Evolutionary conservation across 208 protist species (phyloP).

Genomic region (Crithidia expoeki): DNA sequence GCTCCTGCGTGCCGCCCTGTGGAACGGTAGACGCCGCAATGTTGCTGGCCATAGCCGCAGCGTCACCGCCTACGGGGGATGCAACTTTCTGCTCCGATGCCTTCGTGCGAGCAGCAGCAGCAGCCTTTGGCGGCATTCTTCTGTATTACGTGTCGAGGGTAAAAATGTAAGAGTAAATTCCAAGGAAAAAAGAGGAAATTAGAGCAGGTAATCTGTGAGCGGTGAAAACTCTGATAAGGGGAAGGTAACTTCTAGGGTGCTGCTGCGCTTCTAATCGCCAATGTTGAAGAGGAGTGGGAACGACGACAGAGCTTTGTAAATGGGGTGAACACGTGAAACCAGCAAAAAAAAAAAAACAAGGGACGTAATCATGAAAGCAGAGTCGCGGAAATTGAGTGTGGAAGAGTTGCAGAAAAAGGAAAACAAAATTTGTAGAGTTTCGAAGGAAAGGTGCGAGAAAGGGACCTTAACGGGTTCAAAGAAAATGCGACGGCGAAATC

Average conservation of each 20-base stretch:
- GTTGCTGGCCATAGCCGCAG: not conserved
- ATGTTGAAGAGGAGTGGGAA: no score
- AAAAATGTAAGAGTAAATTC: not conserved
- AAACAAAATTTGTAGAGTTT: no score
- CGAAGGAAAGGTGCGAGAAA: not conserved
- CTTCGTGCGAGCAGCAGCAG: conserved; percentile 9
- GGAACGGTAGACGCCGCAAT: conserved; percentile 15
- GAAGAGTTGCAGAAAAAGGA: not conserved
- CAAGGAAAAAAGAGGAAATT: not conserved
- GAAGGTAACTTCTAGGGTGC: no score
- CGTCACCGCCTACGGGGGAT: conserved; percentile 2
- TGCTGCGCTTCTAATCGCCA: no score
- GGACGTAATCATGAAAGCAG: not conserved
- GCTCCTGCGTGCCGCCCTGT: conserved; percentile 79
- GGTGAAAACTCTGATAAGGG: no score
- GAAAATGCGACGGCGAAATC: not conserved
- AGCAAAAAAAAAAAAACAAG: conserved; percentile 29
- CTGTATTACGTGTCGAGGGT: not conserved
- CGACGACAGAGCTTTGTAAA: no score
- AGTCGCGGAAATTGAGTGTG: not conserved
- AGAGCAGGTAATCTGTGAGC: not conserved
- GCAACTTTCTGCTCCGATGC: conserved; percentile 12
- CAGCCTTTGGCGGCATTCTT: conserved; percentile 38
- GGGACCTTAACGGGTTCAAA: not conserved
- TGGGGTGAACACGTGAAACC: no score